Evolutionary conservation across 2,329 filamentous ascomycete species (phyloP).

Genomic region (Diaporthe batatas): DNA sequence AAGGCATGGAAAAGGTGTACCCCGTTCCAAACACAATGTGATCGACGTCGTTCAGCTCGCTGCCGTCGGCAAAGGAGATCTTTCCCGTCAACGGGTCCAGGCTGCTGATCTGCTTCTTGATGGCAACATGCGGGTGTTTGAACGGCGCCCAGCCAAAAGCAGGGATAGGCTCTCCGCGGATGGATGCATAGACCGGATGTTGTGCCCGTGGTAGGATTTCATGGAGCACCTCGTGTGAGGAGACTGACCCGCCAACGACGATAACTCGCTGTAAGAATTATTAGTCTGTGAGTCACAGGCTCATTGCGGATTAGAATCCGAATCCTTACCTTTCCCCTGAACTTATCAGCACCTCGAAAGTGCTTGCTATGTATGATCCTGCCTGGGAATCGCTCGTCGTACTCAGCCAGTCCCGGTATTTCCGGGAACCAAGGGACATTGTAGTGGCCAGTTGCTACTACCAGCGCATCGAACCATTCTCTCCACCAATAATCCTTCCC

Average conservation of each 20-base stretch:
- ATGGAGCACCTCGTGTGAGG: conserved; percentile 68
- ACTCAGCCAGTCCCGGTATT: conserved; percentile 55
- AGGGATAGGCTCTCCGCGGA: conserved; percentile 59
- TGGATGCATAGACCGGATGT: conserved; percentile 63
- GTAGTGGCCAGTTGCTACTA: conserved; percentile 58
- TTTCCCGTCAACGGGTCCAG: conserved; percentile 53
- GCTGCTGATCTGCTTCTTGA: conserved; percentile 59
- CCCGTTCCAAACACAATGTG: conserved; percentile 72
- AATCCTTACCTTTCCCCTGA: conserved; percentile 42
- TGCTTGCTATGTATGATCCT: conserved; percentile 56
- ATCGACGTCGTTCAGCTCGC: conserved; percentile 62
- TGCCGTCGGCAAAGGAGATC: conserved; percentile 66
- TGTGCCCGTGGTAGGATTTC: conserved; percentile 62
- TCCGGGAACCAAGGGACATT: conserved; percentile 54
- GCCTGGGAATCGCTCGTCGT: conserved; percentile 51
- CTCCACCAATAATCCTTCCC: conserved; percentile 56
- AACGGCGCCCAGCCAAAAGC: conserved; percentile 71
- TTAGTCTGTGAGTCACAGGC: neutral
- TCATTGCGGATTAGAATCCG: neutral
- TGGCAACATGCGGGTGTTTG: conserved; percentile 62
- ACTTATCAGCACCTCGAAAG: conserved; percentile 51
- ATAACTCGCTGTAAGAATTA: conserved; percentile 59
- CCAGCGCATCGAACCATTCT: conserved; percentile 55
- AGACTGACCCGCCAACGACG: conserved; percentile 70
- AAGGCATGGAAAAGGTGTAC: conserved; percentile 70